Conservation (phyloP, 768 basidiomycete genomes). For the Termitomyces sp. region DNA sequence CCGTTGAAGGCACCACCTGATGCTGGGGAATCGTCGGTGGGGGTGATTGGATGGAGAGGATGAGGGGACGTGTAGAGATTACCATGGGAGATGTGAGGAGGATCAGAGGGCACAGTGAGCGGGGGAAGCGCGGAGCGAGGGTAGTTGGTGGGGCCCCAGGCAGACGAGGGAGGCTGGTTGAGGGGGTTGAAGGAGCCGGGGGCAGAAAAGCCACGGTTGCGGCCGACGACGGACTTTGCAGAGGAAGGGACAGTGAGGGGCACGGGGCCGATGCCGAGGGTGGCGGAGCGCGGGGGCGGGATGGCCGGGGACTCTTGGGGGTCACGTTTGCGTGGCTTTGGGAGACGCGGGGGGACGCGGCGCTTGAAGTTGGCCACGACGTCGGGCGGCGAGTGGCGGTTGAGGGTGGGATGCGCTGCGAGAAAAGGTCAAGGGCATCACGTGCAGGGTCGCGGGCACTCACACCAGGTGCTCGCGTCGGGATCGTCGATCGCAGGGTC, state of each 20-base stretch:
- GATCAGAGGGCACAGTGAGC: constrained; percentile 76
- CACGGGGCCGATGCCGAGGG: constrained; percentile 56
- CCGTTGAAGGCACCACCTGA: constrained; percentile 34
- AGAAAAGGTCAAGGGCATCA: no score
- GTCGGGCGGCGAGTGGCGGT: constrained; percentile 84
- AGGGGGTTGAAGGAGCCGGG: constrained; percentile 77
- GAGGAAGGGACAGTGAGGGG: constrained; percentile 59
- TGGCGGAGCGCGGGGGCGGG: constrained; percentile 72
- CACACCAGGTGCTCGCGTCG: constrained; percentile 96
- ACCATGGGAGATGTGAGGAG: constrained; percentile 53
- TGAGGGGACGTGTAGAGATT: constrained; percentile 56
- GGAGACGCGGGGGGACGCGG: constrained; percentile 88
- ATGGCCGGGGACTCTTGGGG: constrained; percentile 61
- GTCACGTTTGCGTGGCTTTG: constrained; percentile 82
- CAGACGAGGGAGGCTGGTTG: constrained; percentile 41
- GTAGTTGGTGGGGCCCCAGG: constrained; percentile 58
- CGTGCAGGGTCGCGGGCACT: constrained; percentile 25
- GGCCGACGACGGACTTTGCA: constrained; percentile 40
- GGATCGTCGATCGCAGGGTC: constrained; percentile 94
- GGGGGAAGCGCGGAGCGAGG: constrained; percentile 68
- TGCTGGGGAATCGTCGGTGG: constrained; percentile 63
- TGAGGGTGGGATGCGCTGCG: constrained; percentile 92
- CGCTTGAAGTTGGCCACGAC: constrained; percentile 94
- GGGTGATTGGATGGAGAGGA: constrained; percentile 60
- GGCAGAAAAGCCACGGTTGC: constrained; percentile 76